Percentiles rank a stretch among this genome's conserved stretches.
Evolutionary conservation across 2,329 filamentous ascomycete species (phyloP).

Genomic region (Sclerotinia nivalis): DNA sequence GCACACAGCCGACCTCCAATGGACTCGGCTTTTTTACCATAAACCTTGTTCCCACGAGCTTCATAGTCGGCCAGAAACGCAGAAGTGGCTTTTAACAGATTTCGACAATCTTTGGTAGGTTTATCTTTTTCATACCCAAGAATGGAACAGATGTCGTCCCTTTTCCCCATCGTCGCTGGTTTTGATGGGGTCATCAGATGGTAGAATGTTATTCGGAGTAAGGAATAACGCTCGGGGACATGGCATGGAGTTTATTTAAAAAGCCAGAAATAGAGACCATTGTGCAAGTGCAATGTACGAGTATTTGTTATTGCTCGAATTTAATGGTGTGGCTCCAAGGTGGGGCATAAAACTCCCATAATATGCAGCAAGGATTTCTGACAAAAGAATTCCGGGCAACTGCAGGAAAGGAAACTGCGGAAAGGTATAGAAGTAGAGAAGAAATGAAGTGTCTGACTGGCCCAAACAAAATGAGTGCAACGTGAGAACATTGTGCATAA

Average conservation of each 20-base stretch:
- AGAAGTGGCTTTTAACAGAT: constrained; percentile 19
- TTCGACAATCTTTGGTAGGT: constrained; percentile 17
- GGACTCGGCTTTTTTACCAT: constrained; percentile 7
- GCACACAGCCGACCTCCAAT: constrained; percentile 24
- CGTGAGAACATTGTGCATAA: constrained; percentile 12
- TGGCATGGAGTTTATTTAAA: constrained; percentile 5
- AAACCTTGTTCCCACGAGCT: constrained; percentile 19
- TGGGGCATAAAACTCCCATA: constrained; percentile 13
- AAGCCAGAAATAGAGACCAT: constrained; percentile 1
- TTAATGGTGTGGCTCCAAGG: constrained; percentile 11
- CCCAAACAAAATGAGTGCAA: background rate
- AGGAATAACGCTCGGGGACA: background rate
- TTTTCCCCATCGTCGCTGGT: constrained; percentile 12
- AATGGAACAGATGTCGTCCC: constrained; percentile 22
- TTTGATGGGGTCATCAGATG: background rate
- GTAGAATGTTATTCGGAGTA: background rate
- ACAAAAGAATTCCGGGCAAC: constrained; percentile 2
- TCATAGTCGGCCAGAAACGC: constrained; percentile 21
- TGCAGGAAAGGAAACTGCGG: constrained; percentile 15
- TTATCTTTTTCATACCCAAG: constrained; percentile 25
- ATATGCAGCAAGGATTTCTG: constrained; percentile 17
- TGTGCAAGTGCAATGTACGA: constrained; percentile 3
- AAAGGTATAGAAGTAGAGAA: constrained; percentile 5
- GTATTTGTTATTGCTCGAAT: constrained; percentile 18
- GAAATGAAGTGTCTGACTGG: constrained; percentile 2